Evolutionary conservation across 768 basidiomycete species (phyloP), one percentile per base, ranked within the genome.

Genomic region (Lactarius sanguifluus): DNA sequence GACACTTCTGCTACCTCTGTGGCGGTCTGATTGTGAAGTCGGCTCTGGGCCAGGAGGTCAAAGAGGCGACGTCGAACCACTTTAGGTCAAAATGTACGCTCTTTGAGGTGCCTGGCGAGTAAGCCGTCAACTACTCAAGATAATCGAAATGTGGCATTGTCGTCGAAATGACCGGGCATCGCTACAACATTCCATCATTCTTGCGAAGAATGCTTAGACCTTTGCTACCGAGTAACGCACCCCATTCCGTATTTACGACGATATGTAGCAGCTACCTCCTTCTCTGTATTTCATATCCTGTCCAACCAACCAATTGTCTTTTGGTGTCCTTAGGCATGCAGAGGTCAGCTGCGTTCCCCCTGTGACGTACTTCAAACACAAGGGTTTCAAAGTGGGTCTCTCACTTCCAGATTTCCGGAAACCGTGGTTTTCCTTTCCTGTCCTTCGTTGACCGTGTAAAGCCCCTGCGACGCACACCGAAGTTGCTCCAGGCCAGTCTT

Each of bases 1-100:
- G 74, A 69, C 84, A 86, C 67, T 86, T 85, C 70, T 86, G 84
- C 69, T 85, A 86, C 64, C 32, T 73, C 16, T 86, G 85, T 62
- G 84, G 84, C 15, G 72, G 73, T 15, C 70, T 77, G 56, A 86
- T 86, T 62, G 78, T 83, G 55, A 76, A 72, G 34, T 80, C 80
- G 0, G 79, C 77, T 2, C 64, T 77, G 36, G 70, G 66, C 54
- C 36, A 68, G 2, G 79, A 79, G n/a, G 73, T 81, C 40, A 41
- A 55, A 2, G 55, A 63, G 0, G 76, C 76, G 1, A 70, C 78
- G 10, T 70, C 75, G 5, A 64, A 36, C 3, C 81, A 81, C 69
- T 82, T 73, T 67, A 45, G 59, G 13, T 72, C 67, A 25, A 45
- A 54, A 32, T 81, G 80, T 59, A 62, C 52, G 36, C 45, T 81